Conservation (phyloP, 148 eudicot genomes). For the Simmondsia chinensis region DNA sequence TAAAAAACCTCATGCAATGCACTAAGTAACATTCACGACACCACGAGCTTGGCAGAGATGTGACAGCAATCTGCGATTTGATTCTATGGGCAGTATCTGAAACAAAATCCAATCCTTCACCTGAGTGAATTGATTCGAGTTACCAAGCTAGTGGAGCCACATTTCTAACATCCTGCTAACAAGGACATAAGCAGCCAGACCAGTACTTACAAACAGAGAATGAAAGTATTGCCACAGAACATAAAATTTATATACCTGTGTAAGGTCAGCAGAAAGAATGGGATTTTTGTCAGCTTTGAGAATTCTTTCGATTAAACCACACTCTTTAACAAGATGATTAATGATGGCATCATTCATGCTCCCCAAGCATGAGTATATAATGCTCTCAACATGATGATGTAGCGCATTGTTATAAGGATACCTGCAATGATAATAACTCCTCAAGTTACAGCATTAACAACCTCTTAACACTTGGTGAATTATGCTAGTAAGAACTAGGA, state of each 20-base stretch:
- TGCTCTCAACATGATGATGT: slow-evolving; percentile 98
- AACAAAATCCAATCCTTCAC: too few species aligned
- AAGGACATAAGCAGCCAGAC: too few species aligned
- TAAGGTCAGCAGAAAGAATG: slow-evolving; percentile 37
- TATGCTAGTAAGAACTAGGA: background rate
- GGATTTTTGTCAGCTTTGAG: slow-evolving; percentile 62
- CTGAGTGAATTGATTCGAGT: too few species aligned
- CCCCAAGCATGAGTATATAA: slow-evolving; percentile 71
- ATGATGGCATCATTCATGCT: slow-evolving; percentile 46
- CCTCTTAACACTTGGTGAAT: background rate
- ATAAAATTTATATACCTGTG: slow-evolving; percentile 32
- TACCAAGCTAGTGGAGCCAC: too few species aligned
- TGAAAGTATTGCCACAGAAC: too few species aligned
- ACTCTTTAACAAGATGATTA: slow-evolving; percentile 61
- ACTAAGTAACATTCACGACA: too few species aligned
- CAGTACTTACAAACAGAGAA: too few species aligned
- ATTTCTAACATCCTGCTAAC: too few species aligned
- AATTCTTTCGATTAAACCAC: slow-evolving; percentile 56
- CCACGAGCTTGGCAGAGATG: too few species aligned
- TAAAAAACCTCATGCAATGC: too few species aligned
- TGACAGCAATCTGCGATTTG: too few species aligned
- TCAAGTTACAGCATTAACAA: slow-evolving; percentile 3
- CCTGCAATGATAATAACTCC: slow-evolving; percentile 34
- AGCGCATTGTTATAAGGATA: slow-evolving; percentile 86
- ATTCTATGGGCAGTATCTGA: too few species aligned